Evolutionary conservation across 176 grass and related monocot genomes (phyloP), one percentile per base, ranked within the genome.

Genomic region (Poa annua): DNA sequence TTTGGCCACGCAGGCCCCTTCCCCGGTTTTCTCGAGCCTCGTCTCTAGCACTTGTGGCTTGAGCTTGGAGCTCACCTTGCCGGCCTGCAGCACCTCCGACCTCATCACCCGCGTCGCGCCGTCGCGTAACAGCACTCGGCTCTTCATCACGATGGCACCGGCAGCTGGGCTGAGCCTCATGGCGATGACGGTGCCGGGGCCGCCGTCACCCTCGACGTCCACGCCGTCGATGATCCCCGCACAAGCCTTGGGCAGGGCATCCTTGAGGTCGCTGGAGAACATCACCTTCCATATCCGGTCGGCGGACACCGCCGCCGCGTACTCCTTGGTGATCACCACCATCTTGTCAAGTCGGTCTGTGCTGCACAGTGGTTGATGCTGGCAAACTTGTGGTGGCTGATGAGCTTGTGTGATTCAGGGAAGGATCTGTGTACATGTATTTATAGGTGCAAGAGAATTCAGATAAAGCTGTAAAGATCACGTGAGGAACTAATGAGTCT

Each of bases 131-230:
- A 80, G 3, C 17, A 85, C 3, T 0, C 82, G 86, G 15, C 2
- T 75, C 86, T 34, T 84, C 3, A 74, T 8, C 3, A 55, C 19
- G 17, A 0, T 29, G 4, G 6, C 8, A 2, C 32, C 52, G 1
- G 60, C 56, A 3, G 65, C 33, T 14, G 78, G 45, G 64, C 21
- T 82, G 4, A 89, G 17, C 78, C 77, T 86, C 41, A 89, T 14
- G 45, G 71, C 82, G 71, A 0, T 45, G 50, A 81, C 3, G 41
- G 15, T 63, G n/a, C 87, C 87, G 14, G 77, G 41, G 0, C 81
- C 61, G 14, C 87, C 87, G 29, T 76, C 62, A 3, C 87, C 87
- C 10, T 85, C 69, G 11, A 81, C 15, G 29, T 76, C 60, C 0
- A 69, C 32, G 29, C 56, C 42, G 3, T 80, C 78, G 41, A 85